These are phyloP conservation scores for Coemansia brasiliensis DNA, from an alignment of 192 early-diverging fungal species.

Conservation along the genomic window DNA sequence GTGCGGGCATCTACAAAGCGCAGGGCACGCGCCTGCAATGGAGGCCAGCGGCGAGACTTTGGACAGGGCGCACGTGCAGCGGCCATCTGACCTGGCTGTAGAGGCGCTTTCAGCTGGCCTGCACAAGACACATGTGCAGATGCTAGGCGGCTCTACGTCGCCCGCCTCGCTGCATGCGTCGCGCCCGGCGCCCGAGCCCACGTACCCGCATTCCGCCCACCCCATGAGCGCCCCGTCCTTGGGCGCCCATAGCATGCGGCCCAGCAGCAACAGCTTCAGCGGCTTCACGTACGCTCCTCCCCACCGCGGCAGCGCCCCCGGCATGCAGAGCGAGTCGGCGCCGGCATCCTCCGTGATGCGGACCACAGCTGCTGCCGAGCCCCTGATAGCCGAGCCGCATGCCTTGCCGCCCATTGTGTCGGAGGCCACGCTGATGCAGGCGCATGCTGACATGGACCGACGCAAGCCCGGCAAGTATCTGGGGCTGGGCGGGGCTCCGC, in stretches of 20 bases:
- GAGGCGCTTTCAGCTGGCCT: slow-evolving; percentile 37
- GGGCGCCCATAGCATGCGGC: slow-evolving; percentile 19
- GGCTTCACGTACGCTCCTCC: slow-evolving; percentile 5
- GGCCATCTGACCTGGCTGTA: slow-evolving; percentile 16
- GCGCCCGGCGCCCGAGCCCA: slow-evolving; percentile 29
- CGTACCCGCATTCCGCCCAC: slow-evolving; percentile 20
- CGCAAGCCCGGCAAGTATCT: slow-evolving; percentile 26
- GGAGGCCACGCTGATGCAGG: slow-evolving; percentile 29
- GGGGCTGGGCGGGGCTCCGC: slow-evolving; percentile 36
- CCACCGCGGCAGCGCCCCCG: neutral
- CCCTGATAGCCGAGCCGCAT: slow-evolving; percentile 12
- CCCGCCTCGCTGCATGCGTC: slow-evolving; percentile 12
- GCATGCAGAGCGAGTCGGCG: slow-evolving; percentile 27
- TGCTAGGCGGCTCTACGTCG: slow-evolving; percentile 20
- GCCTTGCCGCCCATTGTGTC: slow-evolving; percentile 29
- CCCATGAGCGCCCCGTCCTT: slow-evolving; percentile 32
- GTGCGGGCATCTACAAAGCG: slow-evolving; percentile 11
- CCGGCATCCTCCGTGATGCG: slow-evolving; percentile 41
- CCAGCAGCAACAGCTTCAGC: slow-evolving; percentile 51
- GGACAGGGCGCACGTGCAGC: neutral
- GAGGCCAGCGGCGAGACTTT: slow-evolving; percentile 9
- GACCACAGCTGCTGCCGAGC: neutral
- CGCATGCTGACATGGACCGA: slow-evolving; percentile 8
- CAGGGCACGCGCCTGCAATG: slow-evolving; percentile 9
- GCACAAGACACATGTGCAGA: slow-evolving; percentile 51